Evolutionary conservation across 108 stramenopile genomes (phyloP), one percentile per base, ranked within the genome.

Genomic region (Nitzschia putrida): DNA sequence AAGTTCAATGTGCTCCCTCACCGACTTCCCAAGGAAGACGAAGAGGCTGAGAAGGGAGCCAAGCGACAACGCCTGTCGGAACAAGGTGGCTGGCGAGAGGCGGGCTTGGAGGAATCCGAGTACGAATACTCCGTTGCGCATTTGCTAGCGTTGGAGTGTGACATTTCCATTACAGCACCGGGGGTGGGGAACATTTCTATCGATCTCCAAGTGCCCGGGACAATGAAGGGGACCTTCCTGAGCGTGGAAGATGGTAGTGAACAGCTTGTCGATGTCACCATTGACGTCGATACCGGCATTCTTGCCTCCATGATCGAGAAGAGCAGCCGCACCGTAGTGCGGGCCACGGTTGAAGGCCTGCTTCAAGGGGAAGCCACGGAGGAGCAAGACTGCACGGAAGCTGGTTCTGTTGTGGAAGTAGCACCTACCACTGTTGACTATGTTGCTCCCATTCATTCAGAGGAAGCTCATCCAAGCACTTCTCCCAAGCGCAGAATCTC

Each of bases 281-380:
- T 93, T 18, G 79, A 85, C 18, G 64, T 93, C 52, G 82, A 93
- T 65, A 93, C 92, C 8, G 81, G 82, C 44, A 87, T 87, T 39
- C 73, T 93, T 24, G 92, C 92, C 16, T 64, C 83, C 11, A 88
- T 87, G 77, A 74, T 93, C 55, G 92, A 93, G 61, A 78, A 79
- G 53, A 83, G 88, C 43, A 87, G 86, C 69, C 86, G 92, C 39
- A 72, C 73, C 7, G 84, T 88, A 18, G 88, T 91, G 42, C 85
- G 89, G 7, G 61, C 74, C 25, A 83, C 89, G 8, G 73, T 83
- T 8, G 88, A 89, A 66, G 79, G 78, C 7, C 45, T 81, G 9
- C 55, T 85, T 41, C 63, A 68, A 53, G 22, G 38, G 14, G 56
- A 25, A 14, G 12, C 22, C 49, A 8, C 66, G 13, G 18, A 57